Evolutionary conservation across 2,329 filamentous ascomycete genomes (phyloP).

Genomic region (Colletotrichum limetticola): DNA sequence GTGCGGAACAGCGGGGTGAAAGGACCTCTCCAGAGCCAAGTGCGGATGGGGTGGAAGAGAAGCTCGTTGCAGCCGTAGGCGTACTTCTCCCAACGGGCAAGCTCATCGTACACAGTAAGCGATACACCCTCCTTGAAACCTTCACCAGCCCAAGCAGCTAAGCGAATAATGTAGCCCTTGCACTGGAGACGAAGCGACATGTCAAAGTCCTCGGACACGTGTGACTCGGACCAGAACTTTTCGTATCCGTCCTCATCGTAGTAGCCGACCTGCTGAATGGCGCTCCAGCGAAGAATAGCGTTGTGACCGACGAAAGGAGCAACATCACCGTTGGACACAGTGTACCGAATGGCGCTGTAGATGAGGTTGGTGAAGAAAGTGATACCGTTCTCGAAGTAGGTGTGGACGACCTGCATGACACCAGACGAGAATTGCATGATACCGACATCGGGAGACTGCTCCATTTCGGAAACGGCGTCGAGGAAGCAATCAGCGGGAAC

Average conservation of each 20-base stretch:
- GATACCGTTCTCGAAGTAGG: conserved; percentile 77
- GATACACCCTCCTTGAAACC: conserved; percentile 88
- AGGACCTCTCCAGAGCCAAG: conserved; percentile 78
- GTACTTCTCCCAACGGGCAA: conserved; percentile 89
- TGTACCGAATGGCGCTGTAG: conserved; percentile 81
- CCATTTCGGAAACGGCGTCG: conserved; percentile 85
- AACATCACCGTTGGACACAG: conserved; percentile 81
- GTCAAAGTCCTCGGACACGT: conserved; percentile 85
- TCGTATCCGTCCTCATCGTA: conserved; percentile 76
- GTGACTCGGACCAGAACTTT: conserved; percentile 84
- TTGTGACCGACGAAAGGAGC: conserved; percentile 87
- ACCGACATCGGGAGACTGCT: conserved; percentile 80
- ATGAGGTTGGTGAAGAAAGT: conserved; percentile 80
- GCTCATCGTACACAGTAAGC: conserved; percentile 84
- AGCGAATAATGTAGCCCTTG: conserved; percentile 76
- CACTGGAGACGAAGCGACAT: conserved; percentile 83
- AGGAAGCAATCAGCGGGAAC: conserved; percentile 81
- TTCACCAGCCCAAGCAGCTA: conserved; percentile 79
- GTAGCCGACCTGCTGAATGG: conserved; percentile 79
- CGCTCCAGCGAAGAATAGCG: conserved; percentile 79
- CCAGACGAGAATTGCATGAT: conserved; percentile 83
- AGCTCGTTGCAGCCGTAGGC: conserved; percentile 87
- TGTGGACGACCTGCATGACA: conserved; percentile 82
- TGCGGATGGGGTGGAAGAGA: conserved; percentile 80
- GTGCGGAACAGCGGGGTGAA: conserved; percentile 82